Conservation (phyloP, 2,329 filamentous ascomycete genomes). For the Harringtonia aguacate region DNA sequence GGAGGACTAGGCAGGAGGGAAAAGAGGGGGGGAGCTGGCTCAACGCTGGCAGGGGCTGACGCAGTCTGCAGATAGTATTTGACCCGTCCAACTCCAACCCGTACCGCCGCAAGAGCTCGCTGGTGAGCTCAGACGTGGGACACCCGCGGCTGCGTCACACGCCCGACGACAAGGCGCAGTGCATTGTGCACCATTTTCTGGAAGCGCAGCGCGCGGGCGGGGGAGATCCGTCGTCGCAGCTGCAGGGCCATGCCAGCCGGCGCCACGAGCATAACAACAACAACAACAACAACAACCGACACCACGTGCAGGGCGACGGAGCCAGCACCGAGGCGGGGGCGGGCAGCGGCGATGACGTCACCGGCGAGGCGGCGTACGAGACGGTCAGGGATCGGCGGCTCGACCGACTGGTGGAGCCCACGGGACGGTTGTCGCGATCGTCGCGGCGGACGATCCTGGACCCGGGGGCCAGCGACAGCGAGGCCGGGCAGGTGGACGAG, state of each 20-base stretch:
- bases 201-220: constrained; percentile 39
- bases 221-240: constrained; percentile 10
- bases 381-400: constrained; percentile 1
- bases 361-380: not conserved
- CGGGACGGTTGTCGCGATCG: constrained; percentile 16
- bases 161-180: constrained; percentile 37
- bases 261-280: constrained; percentile 4
- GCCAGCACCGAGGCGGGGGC: not conserved
- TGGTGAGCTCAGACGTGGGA: constrained; percentile 40
- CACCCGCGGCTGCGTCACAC: constrained; percentile 23
- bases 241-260: constrained; percentile 13
- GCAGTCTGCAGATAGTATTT: constrained; percentile 50
- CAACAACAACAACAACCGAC: not conserved
- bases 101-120: constrained; percentile 56
- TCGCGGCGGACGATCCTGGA: constrained; percentile 23
- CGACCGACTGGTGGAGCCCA: constrained; percentile 22
- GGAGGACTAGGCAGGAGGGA: not conserved
- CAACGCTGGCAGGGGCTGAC: too few species aligned
- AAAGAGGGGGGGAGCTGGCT: too few species aligned
- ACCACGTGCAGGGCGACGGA: not conserved
- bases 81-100: constrained; percentile 47
- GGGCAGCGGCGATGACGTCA: not conserved
- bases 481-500: constrained; percentile 45
- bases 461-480: constrained; percentile 28
- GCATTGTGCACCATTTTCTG: constrained; percentile 55